Evolutionary conservation across 129 eudicot species (phyloP).

Genomic region (Chrysanthemum makinoi): DNA sequence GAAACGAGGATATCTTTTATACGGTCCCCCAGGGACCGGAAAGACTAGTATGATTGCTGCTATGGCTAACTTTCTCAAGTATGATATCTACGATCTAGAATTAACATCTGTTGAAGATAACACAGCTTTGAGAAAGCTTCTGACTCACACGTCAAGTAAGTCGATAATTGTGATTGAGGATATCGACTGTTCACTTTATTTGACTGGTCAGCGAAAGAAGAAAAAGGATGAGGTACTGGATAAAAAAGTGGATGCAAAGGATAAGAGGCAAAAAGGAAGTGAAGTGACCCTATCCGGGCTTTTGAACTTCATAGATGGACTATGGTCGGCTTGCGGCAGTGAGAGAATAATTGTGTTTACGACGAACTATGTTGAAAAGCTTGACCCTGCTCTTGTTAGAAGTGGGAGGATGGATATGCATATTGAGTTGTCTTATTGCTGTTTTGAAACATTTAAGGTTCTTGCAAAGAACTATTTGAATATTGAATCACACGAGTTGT

Average conservation of each 20-base stretch:
- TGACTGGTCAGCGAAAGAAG: constrained; percentile 32
- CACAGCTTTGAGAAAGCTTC: not conserved
- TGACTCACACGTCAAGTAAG: not conserved
- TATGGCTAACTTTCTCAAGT: constrained; percentile 35
- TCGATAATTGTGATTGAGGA: constrained; percentile 31
- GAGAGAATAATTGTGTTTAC: constrained; percentile 34
- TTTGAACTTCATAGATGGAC: constrained; percentile 21
- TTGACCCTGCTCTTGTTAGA: constrained; percentile 41
- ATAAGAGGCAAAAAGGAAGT: constrained; percentile 25
- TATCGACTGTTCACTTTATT: constrained; percentile 41
- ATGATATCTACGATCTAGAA: constrained; percentile 39
- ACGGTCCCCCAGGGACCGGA: constrained; percentile 48
- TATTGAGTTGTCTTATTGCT: constrained; percentile 32
- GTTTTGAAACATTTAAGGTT: constrained; percentile 25
- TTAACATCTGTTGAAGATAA: constrained; percentile 21
- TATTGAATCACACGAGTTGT: constrained; percentile 32
- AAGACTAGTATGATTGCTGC: constrained; percentile 46
- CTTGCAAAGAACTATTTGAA: constrained; percentile 39
- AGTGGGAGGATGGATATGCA: constrained; percentile 44
- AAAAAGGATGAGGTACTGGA: constrained; percentile 19
- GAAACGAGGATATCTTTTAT: constrained; percentile 38
- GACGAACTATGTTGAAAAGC: constrained; percentile 32
- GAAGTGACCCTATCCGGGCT: not conserved
- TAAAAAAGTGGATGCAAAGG: constrained; percentile 23
- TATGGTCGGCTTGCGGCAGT: constrained; percentile 35